These are phyloP conservation scores for Echria macrotheca DNA, from an alignment of 495 filamentous ascomycete species.

Conservation along the genomic window DNA sequence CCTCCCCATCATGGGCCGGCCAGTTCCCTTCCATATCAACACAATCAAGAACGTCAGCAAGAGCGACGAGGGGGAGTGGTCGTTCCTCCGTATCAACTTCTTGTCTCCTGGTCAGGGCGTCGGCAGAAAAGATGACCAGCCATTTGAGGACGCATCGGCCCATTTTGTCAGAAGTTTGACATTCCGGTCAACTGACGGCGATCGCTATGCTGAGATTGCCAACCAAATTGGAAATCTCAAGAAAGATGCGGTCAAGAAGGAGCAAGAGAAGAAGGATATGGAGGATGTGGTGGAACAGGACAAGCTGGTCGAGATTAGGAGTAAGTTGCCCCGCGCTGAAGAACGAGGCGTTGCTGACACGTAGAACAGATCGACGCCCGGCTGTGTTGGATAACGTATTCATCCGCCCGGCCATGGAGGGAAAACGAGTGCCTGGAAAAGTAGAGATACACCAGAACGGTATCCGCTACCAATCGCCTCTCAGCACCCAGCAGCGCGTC, in stretches of 20 bases:
- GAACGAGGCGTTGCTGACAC: conserved; percentile 26
- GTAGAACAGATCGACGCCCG: conserved; percentile 68
- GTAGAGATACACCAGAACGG: conserved; percentile 98
- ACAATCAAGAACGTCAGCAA: conserved; percentile 98
- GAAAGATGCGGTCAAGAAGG: conserved; percentile 79
- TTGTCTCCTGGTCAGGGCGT: conserved; percentile 96
- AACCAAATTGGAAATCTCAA: conserved; percentile 90
- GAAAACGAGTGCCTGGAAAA: conserved; percentile 90
- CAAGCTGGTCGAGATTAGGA: conserved; percentile 86
- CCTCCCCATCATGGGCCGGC: conserved; percentile 93
- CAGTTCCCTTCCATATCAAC: conserved; percentile 97
- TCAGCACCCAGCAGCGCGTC: conserved; percentile 72
- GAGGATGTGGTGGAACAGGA: conserved; percentile 99
- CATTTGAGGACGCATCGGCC: conserved; percentile 92
- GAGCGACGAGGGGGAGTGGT: conserved; percentile 88
- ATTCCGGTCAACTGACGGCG: conserved; percentile 81
- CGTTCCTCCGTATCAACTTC: conserved; percentile 94
- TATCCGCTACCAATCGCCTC: conserved; percentile 90
- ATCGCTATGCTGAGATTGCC: conserved; percentile 81
- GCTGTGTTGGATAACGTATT: conserved; percentile 83
- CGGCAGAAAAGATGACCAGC: conserved; percentile 94
- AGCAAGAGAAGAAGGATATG: conserved; percentile 99
- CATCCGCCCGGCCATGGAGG: conserved; percentile 88
- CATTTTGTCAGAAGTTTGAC: conserved; percentile 95
- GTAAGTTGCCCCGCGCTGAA: conserved; percentile 41